Base-by-base conservation (phyloP, 805 yeast species). In the Torulaspora maleeae region DNA sequence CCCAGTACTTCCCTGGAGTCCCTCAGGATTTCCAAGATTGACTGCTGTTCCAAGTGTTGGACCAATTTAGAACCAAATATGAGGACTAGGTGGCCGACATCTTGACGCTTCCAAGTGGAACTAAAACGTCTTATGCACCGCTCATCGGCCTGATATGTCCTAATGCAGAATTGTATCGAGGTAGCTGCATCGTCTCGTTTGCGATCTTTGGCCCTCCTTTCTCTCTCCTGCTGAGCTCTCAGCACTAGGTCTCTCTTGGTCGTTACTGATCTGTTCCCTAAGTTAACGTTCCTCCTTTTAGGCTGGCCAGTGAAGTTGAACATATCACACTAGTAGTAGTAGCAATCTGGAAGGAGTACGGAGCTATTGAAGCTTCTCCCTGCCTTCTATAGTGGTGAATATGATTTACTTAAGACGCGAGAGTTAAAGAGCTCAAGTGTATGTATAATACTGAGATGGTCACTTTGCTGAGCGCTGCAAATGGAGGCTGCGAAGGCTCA, bases 231-330 rank as follows among this genome's bases (percentile, higher is more conserved):
- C 53, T 78, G 78, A 3, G 95, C 81, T 51, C 77, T 79, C 47
- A 76, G 77, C n/a, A 91, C 65, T 70, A 53, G 74, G 62, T 45
- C 69, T 54, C 48, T 71, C 64, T 61, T 74, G 57, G 49, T 66
- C 43, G 42, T 63, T 56, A 57, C 56, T 64, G 64, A 63, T 50
- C 54, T 72, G 51, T 61, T 83, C 68, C 58, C 91, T 75, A 54
- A 79, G 72, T 69, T 91, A 43, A 76, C 76, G 29, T 84, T 69
- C 43, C 79, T 70, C 50, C 79, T 74, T 42, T 71, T 69, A 15
- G 79, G 70, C 53, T 78, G 81, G 4, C 95, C 95, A 9, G 80
- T 76, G 67, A 86, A 86, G 67, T 82, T 80, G 46, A 67, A 38
- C 71, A 69, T 67, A 16, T 32, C 34, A 10, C 32, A 15, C 12